Conservation (phyloP, 2,329 filamentous ascomycete species). For the Calonectria fujianensis region DNA sequence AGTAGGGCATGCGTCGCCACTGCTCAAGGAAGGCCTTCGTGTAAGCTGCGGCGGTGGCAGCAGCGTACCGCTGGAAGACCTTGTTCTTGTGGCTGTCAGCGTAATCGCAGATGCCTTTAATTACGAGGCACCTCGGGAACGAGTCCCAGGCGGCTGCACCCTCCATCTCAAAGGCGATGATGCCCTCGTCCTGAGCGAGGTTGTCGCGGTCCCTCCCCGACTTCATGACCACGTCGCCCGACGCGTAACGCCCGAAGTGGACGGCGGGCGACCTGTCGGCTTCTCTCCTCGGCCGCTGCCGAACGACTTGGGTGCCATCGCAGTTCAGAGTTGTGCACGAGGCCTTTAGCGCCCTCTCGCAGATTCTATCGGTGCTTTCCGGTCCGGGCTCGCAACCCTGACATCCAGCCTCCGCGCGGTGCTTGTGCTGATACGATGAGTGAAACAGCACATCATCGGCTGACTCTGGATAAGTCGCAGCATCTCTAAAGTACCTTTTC, state of each 20-base stretch:
- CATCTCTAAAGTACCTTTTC: not conserved
- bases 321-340: not conserved
- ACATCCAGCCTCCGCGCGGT: not conserved
- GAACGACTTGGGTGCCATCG: not conserved
- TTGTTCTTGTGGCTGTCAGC: slow-evolving; percentile 28
- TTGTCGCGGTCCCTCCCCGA: slow-evolving; percentile 14
- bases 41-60: slow-evolving; percentile 18
- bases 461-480: not conserved
- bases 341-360: not conserved
- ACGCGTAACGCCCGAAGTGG: slow-evolving; percentile 12
- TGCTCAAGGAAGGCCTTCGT: slow-evolving; percentile 8
- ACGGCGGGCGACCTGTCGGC: not conserved
- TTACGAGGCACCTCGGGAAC: not conserved
- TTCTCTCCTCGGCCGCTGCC: not conserved
- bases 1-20: not conserved
- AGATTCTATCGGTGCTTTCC: not conserved
- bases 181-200: not conserved
- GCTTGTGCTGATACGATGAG: slow-evolving; percentile 19
- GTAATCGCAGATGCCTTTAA: slow-evolving; percentile 28
- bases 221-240: slow-evolving; percentile 23
- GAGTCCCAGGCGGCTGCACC: slow-evolving; percentile 6
- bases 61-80: slow-evolving; percentile 4
- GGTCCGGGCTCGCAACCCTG: not conserved
- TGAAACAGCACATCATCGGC: slow-evolving; percentile 6
- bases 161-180: slow-evolving; percentile 29